Evolutionary conservation across 306 rosid species (phyloP), one percentile per base, ranked within the genome.

Genomic region (Styphnolobium japonicum): DNA sequence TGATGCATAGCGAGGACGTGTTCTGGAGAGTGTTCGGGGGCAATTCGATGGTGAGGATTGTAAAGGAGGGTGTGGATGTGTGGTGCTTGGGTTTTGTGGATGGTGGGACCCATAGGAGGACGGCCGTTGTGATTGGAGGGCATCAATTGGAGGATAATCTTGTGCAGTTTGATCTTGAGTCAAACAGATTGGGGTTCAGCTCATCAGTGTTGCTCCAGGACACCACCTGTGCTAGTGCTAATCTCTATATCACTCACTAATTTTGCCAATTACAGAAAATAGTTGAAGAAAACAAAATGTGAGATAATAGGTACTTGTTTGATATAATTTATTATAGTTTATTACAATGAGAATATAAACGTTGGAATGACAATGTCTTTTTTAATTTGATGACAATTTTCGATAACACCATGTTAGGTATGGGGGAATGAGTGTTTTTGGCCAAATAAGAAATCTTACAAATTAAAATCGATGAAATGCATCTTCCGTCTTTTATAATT

Each of bases 41-140:
- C 4, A 89, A 91, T 69, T 86, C 93, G 40, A 91, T 87, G 96
- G 93, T 84, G 68, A 75, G 86, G 85, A 79, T 87, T n/a, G 73
- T 37, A 3, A 74, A 46, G 72, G 69, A 18, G 4, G 87, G 66
- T 1, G 85, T 29, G 21, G 89, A 76, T 25, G 49, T 76, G 67
- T 81, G 88, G 88, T 91, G 96, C 73, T 79, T 91, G 78, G 96
- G 88, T 6, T 76, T 87, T 43, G 81, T 86, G 67, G 85, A 89
- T 19, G 96, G 92, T 14, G 96, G 90, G 51, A 53, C 40, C 4
- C 53, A 37, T 3, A 46, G 91, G 34, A 81, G 79, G 56, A 81
- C 90, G 1, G 43, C 87, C 9, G 55, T 92, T 4, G 89, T 87
- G 73, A 90, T 92, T 31, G 97, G 97, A 7, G 94, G 93, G 39